A percentile compares a stretch with the other conserved stretches of the same genome.
Conservation (phyloP, 2,329 filamentous ascomycete species). For the Fusarium xylarioides region DNA sequence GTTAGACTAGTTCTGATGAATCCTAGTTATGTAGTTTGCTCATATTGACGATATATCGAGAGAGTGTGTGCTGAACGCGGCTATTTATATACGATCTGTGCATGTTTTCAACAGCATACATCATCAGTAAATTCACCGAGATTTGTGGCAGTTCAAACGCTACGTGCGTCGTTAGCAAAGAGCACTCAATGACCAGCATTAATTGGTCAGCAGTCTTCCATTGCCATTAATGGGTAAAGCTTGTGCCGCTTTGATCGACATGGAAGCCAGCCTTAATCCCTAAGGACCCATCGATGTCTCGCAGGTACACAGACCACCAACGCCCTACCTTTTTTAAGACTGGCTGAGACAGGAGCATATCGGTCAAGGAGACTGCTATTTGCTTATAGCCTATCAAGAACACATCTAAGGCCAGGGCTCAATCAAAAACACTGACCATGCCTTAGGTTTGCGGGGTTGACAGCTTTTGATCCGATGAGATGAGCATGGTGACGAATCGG, state of each 20-base stretch:
- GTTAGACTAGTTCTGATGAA: not conserved
- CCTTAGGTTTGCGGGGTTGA: conserved; percentile 15
- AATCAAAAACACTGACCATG: not conserved
- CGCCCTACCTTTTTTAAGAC: conserved; percentile 6
- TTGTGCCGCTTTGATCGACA: conserved; percentile 9
- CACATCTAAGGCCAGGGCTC: not conserved
- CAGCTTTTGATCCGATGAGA: conserved; percentile 9
- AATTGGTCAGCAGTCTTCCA: not conserved
- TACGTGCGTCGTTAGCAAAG: not conserved
- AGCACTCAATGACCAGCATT: not conserved
- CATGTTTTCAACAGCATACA: not conserved
- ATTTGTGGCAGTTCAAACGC: not conserved
- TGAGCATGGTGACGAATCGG: conserved; percentile 8
- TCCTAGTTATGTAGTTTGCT: not conserved
- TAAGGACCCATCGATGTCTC: not conserved
- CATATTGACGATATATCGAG: not conserved
- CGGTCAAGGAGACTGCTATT: conserved; percentile 4
- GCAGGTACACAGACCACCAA: conserved; percentile 19
- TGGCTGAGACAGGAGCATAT: conserved; percentile 4
- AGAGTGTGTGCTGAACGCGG: not conserved
- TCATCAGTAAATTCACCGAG: not conserved
- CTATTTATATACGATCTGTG: not conserved
- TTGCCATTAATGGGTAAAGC: not conserved
- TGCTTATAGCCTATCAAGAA: not conserved
- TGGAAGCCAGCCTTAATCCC: not conserved